These are phyloP conservation scores for Allantophomopsis lycopodina DNA, from an alignment of 2,329 filamentous ascomycete species.

Conservation along the genomic window DNA sequence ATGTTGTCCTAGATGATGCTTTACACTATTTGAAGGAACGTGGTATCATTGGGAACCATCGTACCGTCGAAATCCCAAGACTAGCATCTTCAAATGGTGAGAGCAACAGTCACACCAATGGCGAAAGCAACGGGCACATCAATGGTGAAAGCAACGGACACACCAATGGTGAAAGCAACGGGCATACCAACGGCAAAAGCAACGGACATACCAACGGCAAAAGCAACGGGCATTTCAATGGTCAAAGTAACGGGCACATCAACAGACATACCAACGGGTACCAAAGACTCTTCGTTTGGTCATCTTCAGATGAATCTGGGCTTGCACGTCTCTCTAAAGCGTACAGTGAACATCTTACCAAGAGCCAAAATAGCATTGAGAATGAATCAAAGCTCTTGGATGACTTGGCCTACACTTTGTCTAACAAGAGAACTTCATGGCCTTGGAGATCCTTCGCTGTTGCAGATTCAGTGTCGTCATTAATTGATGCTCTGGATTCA, in stretches of 20 bases:
- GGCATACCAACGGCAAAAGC: too few relatives aligned
- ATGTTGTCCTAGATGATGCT: constrained; percentile 22
- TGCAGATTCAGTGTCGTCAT: not conserved
- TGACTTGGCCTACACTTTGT: constrained; percentile 14
- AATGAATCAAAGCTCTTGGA: constrained; percentile 4
- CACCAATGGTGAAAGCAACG: too few relatives aligned
- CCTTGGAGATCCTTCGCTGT: constrained; percentile 9
- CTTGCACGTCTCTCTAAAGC: constrained; percentile 11
- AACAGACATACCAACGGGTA: too few relatives aligned
- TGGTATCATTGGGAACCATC: not conserved
- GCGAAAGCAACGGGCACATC: too few relatives aligned
- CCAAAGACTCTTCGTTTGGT: constrained; percentile 9
- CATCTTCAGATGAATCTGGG: constrained; percentile 10
- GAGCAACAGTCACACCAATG: constrained; percentile 2
- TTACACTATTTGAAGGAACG: constrained; percentile 3
- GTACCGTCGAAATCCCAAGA: constrained; percentile 2
- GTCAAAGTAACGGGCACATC: too few relatives aligned
- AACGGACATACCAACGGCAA: too few relatives aligned
- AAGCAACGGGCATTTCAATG: too few relatives aligned
- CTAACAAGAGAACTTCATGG: constrained; percentile 7
- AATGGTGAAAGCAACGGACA: too few relatives aligned
- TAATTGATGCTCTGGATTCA: not conserved
- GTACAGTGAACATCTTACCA: constrained; percentile 9
- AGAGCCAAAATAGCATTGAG: too few relatives aligned
- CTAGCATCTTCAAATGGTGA: constrained; percentile 1